phyloP scores from a whole-genome alignment of 108 stramenopile genomes.

The Skeletonema potamos region DNA sequence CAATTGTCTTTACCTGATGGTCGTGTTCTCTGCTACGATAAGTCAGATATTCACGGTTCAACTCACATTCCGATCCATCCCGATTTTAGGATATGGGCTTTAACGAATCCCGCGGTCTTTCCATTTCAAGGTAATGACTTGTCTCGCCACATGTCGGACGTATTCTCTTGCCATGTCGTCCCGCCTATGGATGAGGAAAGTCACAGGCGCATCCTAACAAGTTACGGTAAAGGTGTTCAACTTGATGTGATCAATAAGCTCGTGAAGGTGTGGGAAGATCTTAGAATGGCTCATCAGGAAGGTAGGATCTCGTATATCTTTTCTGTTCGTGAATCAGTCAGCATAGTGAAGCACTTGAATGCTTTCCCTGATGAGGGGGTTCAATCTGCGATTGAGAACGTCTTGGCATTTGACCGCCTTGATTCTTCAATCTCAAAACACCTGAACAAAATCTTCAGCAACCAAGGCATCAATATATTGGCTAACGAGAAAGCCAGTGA shows the following conservation, averaged over 20 bases:
- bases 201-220: conserved; percentile 62
- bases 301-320: conserved; percentile 82
- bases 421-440: conserved; percentile 44
- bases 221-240: conserved; percentile 66
- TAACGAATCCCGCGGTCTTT: conserved; percentile 89
- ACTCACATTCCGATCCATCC: conserved; percentile 63
- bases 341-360: conserved; percentile 81
- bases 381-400: conserved; percentile 68
- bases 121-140: conserved; percentile 93
- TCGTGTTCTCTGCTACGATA: conserved; percentile 38
- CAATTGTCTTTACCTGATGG: conserved; percentile 83
- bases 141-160: conserved; percentile 73
- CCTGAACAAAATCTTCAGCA: conserved; percentile 50
- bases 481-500: background rate
- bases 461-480: conserved; percentile 50
- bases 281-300: conserved; percentile 60
- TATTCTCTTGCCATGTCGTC: conserved; percentile 67
- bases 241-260: conserved; percentile 46
- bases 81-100: conserved; percentile 70
- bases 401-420: conserved; percentile 81
- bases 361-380: conserved; percentile 74
- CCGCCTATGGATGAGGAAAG: conserved; percentile 59
- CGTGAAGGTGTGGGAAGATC: conserved; percentile 62
- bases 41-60: conserved; percentile 25
- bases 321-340: conserved; percentile 78